Base-by-base conservation (phyloP, 2,329 filamentous ascomycete species). In the Purpureocillium takamizusanense region DNA sequence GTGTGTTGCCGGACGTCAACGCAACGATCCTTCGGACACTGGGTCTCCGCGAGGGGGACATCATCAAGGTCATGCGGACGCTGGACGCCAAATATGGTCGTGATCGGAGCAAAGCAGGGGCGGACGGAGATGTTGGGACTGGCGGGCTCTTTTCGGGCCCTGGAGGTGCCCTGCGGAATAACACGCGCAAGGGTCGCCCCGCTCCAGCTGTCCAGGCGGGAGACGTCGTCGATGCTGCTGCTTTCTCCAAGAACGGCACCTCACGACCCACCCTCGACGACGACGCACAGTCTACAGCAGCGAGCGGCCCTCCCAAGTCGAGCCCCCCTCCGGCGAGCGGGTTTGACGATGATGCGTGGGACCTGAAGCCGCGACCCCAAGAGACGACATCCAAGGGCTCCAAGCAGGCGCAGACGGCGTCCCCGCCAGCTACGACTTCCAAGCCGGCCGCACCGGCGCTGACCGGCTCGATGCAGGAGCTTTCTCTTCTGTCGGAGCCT, bases 261-360 rank as follows among this genome's bases (percentile, higher is more conserved):
- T 42, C 46, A 35, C 47, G 38, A 32, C 45, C 46, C 36, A 50
- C 36, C 32, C 45, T 50, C 31, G 41, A 43, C 4, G 44, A 51
- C 21, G 51, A 44, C 7, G 37, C 45, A 31, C 50, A 47, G 23
- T 52, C 52, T 6, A 40, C 51, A 17, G 30, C 47, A 14, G 40
- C 48, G 4, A 38, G 44, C 13, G 54, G 52, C 36, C 42, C 51
- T 4, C 27, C 59, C 51, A 43, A 59, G 53, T 42, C 44, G 11
- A 48, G 54, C 29, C 57, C 54, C 36, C 40, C 48, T 37, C 48
- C 43, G 12, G 48, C 49, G 21, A 66, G 70, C 42, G 86, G 86
- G 3, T 97, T 97, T 53, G 92, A 98, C 37, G 92, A 97, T 54
- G 87, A 97, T 66, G 92, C 92, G 8, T 98, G 92, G 92, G 86